Evolutionary conservation across 129 eudicot genomes (phyloP).

Genomic region (Glebionis coronaria): DNA sequence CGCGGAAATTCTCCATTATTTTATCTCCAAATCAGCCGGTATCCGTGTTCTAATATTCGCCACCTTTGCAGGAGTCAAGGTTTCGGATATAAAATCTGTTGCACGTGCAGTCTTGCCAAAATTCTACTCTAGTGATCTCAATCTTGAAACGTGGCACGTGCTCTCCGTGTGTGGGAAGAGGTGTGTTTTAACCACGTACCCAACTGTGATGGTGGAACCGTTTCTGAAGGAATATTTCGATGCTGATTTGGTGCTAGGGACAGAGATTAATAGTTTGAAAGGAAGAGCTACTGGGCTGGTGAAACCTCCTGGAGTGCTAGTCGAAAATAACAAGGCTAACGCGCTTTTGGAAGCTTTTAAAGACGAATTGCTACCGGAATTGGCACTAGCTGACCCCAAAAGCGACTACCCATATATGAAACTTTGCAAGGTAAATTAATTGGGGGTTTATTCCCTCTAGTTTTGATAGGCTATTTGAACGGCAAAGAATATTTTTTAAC

Average conservation of each 20-base stretch:
- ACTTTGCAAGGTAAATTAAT: constrained; percentile 50
- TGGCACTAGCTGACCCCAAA: constrained; percentile 59
- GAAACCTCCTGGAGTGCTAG: constrained; percentile 46
- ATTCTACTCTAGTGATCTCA: constrained; percentile 54
- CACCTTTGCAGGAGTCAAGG: constrained; percentile 55
- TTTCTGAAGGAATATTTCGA: constrained; percentile 57
- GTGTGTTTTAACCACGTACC: constrained; percentile 60
- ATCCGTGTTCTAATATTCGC: constrained; percentile 53
- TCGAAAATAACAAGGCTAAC: constrained; percentile 49
- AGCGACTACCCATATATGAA: constrained; percentile 65
- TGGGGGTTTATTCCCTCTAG: not conserved
- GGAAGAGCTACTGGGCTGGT: constrained; percentile 71
- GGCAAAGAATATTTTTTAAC: too few relatives aligned
- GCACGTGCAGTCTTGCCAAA: constrained; percentile 67
- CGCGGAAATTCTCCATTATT: constrained; percentile 48
- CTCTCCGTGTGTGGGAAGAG: constrained; percentile 57
- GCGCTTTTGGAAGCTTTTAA: constrained; percentile 49
- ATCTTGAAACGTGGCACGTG: constrained; percentile 65
- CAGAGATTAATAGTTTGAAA: constrained; percentile 42
- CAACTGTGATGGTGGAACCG: constrained; percentile 64
- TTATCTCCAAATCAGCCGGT: constrained; percentile 60
- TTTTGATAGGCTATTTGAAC: too few relatives aligned
- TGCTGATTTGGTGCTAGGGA: constrained; percentile 62
- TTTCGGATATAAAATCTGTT: constrained; percentile 52
- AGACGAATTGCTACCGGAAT: constrained; percentile 27